Evolutionary conservation across 108 stramenopile species (phyloP), one percentile per base, ranked within the genome.

Genomic region (Schizochytrium sp.): DNA sequence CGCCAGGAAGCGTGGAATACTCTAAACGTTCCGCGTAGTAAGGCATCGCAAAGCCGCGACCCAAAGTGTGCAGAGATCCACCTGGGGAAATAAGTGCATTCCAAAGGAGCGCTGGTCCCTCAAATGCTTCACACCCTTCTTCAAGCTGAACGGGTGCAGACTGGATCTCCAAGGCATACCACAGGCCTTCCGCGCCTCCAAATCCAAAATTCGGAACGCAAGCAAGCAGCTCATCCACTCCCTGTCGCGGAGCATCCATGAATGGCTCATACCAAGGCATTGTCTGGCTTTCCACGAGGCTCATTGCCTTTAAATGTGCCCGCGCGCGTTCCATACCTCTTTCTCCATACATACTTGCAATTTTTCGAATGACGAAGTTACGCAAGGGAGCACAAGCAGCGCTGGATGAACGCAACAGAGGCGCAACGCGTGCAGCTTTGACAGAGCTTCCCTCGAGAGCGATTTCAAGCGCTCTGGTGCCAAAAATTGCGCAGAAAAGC

Each of bases 91-190:
- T 83, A 0, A 83, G 4, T 53, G 76, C 76, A 34, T 83, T 83
- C 76, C 76, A 83, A 16, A 83, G 76, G 23, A 83, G 76, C 76
- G 76, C 76, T 34, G 76, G 76, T 4, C 76, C 76, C 23, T 55
- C 76, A 23, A 83, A 83, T 12, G 48, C 10, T 12, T 53, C 51
- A 1, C 76, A 83, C 10, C 51, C 76, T 34, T 83, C 76, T 12
- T 4, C 10, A 10, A 83, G 76, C 6, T 12, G 23, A 1, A 34
- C 76, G 1, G 76, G 76, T 12, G 45, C 76, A 0, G 76, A 2
- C 18, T 12, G 12, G 19, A 83, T 0, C 23, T 4, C 76, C 19
- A 83, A 34, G 10, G 76, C 23, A 12, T 83, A 0, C 76, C 76
- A 83, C 8, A 83, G 76, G 76, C 76, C 76, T 47, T 3, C 18